phyloP scores from a whole-genome alignment of 768 basidiomycete genomes.

The Lactarius trivialis region DNA sequence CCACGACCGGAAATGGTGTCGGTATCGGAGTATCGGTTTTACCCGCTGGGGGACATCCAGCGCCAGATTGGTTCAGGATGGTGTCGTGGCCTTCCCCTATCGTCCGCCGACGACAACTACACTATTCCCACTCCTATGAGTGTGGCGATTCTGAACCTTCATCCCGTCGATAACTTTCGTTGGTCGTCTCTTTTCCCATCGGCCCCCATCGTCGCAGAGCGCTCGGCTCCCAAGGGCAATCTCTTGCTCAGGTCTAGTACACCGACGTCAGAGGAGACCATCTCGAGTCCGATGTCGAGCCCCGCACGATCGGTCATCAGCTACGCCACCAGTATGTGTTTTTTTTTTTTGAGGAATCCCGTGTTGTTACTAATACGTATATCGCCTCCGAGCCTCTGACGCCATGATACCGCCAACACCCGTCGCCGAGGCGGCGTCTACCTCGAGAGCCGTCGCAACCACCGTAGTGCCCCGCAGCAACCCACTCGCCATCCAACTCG shows the following conservation, averaged over 20 bases:
- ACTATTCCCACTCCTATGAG: background rate
- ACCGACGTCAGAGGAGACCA: background rate
- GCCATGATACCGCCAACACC: too few species aligned
- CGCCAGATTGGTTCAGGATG: background rate
- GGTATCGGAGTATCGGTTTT: too few species aligned
- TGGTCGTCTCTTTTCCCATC: slow-evolving; percentile 16
- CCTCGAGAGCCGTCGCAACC: too few species aligned
- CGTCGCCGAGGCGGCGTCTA: too few species aligned
- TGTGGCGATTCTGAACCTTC: background rate
- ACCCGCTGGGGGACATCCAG: too few species aligned
- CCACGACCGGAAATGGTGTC: background rate
- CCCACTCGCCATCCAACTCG: too few species aligned
- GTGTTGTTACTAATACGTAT: background rate
- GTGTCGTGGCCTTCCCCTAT: background rate
- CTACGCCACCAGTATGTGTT: slow-evolving; percentile 1
- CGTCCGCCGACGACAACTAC: background rate
- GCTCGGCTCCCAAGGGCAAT: background rate
- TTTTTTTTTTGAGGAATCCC: background rate
- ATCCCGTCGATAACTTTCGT: background rate
- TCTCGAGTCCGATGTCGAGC: slow-evolving; percentile 1
- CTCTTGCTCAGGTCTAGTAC: background rate
- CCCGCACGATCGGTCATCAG: slow-evolving; percentile 10
- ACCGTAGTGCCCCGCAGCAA: too few species aligned
- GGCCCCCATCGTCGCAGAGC: slow-evolving; percentile 4
- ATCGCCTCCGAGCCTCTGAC: slow-evolving; percentile 12